Evolutionary conservation across 805 yeast genomes (phyloP), one percentile per base, ranked within the genome.

Genomic region (Candida taoyuanica): DNA sequence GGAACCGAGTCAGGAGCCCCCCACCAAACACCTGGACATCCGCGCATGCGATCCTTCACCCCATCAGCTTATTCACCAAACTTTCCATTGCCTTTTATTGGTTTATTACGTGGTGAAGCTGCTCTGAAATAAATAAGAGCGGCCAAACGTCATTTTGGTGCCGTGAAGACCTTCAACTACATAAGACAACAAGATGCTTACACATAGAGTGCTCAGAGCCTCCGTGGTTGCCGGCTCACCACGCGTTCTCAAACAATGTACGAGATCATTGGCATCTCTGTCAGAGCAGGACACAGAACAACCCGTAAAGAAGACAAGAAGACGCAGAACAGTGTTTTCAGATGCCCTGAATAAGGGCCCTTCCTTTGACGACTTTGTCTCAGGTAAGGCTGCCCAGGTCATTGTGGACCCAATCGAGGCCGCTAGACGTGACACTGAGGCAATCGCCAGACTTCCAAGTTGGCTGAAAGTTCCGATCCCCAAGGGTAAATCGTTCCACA

Each of bases 401-500:
- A 50, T 70, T 2, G 52, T 76, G 8, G 97, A 89, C 64, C 96
- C 96, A 3, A 70, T 89, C 25, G 87, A 79, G 47, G 70, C 71
- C 18, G 87, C 88, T 0, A 69, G 88, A 54, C 72, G 70, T 34
- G 85, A 79, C 44, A 78, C 82, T 5, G 70, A 76, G 27, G 78
- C 78, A 27, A 41, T 41, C 24, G 39, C 45, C 16, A 73, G 95
- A 51, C 67, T 93, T 40, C 99, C 99, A 3, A 67, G 76, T 33
- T 93, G 99, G 99, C 70, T 93, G 37, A 88, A 86, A 59, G 95
- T 89, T 3, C 95, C 95, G 3, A 91, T 93, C 46, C 98, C 98
- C n/a, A 86, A 85, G 65, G 99, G 99, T 31, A 73, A 79, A 46
- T 81, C 84, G 19, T 93, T 76, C 60, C 80, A 80, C 52, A 80